These are phyloP conservation scores for Phallus indusiatus DNA, from an alignment of 768 basidiomycete species.

Conservation along the genomic window DNA sequence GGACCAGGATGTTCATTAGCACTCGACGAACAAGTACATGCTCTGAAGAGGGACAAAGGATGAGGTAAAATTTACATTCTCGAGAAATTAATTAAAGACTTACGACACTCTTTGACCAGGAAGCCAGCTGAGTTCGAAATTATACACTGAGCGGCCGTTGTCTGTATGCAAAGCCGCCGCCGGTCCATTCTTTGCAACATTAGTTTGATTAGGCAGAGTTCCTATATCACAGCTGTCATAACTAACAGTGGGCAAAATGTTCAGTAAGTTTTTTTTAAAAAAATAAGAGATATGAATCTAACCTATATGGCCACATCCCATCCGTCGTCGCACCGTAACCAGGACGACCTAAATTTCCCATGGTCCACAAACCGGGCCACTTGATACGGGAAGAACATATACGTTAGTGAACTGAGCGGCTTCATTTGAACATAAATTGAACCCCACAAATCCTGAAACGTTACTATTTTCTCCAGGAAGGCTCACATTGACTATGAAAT, in stretches of 20 bases:
- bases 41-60: slow-evolving; percentile 26
- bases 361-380: slow-evolving; percentile 87
- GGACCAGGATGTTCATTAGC: slow-evolving; percentile 67
- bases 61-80: background rate
- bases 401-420: background rate
- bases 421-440: background rate
- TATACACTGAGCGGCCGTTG: slow-evolving; percentile 39
- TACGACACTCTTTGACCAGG: slow-evolving; percentile 70
- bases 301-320: slow-evolving; percentile 79
- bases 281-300: slow-evolving; percentile 21
- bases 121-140: slow-evolving; percentile 60
- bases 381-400: slow-evolving; percentile 17
- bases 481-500: slow-evolving; percentile 30
- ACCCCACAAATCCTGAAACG: slow-evolving; percentile 36
- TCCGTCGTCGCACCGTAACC: slow-evolving; percentile 76
- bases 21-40: slow-evolving; percentile 66
- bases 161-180: slow-evolving; percentile 47
- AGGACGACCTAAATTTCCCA: slow-evolving; percentile 79
- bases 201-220: slow-evolving; percentile 44
- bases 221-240: slow-evolving; percentile 51
- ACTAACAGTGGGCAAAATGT: no score
- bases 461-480: slow-evolving; percentile 51
- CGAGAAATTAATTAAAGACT: slow-evolving; percentile 18
- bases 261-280: no score
- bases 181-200: slow-evolving; percentile 29